Base-by-base conservation (phyloP, 2,329 filamentous ascomycete species). In the Penicillium verrucosum region DNA sequence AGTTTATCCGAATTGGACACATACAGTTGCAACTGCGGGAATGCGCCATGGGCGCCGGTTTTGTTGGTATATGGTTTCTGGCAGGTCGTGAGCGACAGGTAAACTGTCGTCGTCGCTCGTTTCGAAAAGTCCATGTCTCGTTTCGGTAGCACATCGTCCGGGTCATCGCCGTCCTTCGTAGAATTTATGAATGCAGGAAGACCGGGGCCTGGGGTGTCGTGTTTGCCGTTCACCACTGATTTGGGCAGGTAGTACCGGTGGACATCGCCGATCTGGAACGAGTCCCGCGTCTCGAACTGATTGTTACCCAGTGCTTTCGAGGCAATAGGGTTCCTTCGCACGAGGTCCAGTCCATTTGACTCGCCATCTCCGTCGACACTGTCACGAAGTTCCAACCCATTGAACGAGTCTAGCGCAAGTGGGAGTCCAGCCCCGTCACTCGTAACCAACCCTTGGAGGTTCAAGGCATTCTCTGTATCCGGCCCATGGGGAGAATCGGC, bases 21-120 rank as follows among this genome's bases (percentile, higher is more conserved):
- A 67, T 89, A 96, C 10, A 97, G 77, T 12, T 83, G 83, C 49
- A 97, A 81, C 66, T 96, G 92, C 1, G 89, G 88, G 12, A 89
- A 83, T 1, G 77, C 48, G 30, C 56, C 65, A 11, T 63, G 68
- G 14, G 75, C 72, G 50, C 75, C 66, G 11, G 77, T 75, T 2
- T 75, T 77, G 40, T 82, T 83, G 40, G 81, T 78, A 21, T 75
- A 70, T 12, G 93, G 94, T 66, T 95, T 91, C 27, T 84, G 74
- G 73, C 94, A 99, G 1, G 90, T 92, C 63, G 92, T 97, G 42
- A 92, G 85, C 2, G 92, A 92, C 52, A 99, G 81, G 72, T 89
- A 97, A 3, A 97, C 78, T 1, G 76, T 83, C 38, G 76, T 83
- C 41, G 74, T 79, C 16, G 73, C 73, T 25, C 74, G 69, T 25